Evolutionary conservation across 176 grass and related monocot species (phyloP), one percentile per base, ranked within the genome.

Genomic region (Oryza rufipogon): DNA sequence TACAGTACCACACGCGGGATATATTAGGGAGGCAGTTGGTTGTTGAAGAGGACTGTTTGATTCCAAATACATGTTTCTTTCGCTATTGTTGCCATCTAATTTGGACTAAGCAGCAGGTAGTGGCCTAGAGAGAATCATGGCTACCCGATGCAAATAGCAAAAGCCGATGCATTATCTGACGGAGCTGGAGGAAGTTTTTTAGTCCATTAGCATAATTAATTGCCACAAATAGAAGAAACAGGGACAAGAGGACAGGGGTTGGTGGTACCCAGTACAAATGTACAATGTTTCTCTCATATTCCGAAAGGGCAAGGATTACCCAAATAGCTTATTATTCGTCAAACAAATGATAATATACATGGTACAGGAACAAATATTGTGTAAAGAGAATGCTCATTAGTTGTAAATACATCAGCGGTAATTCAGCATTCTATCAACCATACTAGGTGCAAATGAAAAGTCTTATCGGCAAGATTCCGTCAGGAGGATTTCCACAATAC

Each of bases 301-400:
- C 38, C 70, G 52, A 61, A 9, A n/a, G 54, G 73, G 49, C 5
- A 25, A 25, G 19, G 19, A 66, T 25, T 81, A 44, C 77, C 64
- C 72, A 39, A 25, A 69, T 5, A 73, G 39, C 61, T 90, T 79
- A 86, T 86, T 86, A 74, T n/a, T 90, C 1, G 1, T 64, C 60
- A 79, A 83, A 74, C 46, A 78, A 74, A 86, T 90, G 74, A 78
- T 90, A 70, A 68, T 90, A 69, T 83, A 90, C 69, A 90, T 41
- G 64, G 73, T 83, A 73, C 79, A 47, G 45, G 15, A 20, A 73
- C 47, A 74, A 49, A 74, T 34, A 68, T 63, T 60, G 68, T 66
- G 22, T 66, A 79, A 28, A 41, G 14, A 17, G 34, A 83, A 48
- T 83, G 61, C 19, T 74, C 66, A 80, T 23, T 12, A 67, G 19